Evolutionary conservation across 2,329 filamentous ascomycete genomes (phyloP).

Genomic region (Lizonia empirigonia): DNA sequence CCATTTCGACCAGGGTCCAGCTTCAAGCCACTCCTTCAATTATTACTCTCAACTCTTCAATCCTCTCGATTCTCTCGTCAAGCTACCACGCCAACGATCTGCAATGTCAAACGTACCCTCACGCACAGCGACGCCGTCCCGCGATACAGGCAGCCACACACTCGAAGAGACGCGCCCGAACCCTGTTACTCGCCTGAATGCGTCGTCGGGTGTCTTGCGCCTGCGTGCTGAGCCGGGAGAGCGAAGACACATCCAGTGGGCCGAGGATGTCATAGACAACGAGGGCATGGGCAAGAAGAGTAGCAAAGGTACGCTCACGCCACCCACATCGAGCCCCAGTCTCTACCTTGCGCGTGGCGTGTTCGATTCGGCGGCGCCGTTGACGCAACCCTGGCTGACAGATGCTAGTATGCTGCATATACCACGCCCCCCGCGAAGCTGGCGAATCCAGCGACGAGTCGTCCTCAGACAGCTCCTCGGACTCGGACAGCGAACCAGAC

Average conservation of each 20-base stretch:
- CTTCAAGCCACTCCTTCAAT: slow-evolving; percentile 1
- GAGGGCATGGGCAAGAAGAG: slow-evolving; percentile 93
- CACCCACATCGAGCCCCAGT: not conserved
- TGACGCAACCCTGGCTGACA: not conserved
- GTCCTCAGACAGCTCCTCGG: slow-evolving; percentile 58
- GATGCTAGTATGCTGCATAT: slow-evolving; percentile 94
- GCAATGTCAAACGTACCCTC: slow-evolving; percentile 24
- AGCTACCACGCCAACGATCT: not conserved
- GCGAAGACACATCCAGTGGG: slow-evolving; percentile 81
- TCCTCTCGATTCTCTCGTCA: slow-evolving; percentile 57
- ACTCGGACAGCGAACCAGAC: slow-evolving; percentile 62
- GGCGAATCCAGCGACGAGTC: slow-evolving; percentile 79
- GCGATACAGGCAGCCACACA: slow-evolving; percentile 31
- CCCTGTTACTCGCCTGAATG: slow-evolving; percentile 41
- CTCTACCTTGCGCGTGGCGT: too few species aligned
- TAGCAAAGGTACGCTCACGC: slow-evolving; percentile 73
- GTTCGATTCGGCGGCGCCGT: too few species aligned
- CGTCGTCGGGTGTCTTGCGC: slow-evolving; percentile 46
- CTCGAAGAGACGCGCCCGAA: slow-evolving; percentile 32
- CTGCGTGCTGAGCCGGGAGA: slow-evolving; percentile 51
- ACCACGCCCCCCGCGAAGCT: slow-evolving; percentile 74
- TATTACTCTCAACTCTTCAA: slow-evolving; percentile 54
- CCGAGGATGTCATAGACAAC: slow-evolving; percentile 91
- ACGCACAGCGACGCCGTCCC: slow-evolving; percentile 27
- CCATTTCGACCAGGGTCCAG: slow-evolving; percentile 7